Evolutionary conservation across 192 early-diverging fungal genomes (phyloP).

Genomic region (Gonapodya sp.): DNA sequence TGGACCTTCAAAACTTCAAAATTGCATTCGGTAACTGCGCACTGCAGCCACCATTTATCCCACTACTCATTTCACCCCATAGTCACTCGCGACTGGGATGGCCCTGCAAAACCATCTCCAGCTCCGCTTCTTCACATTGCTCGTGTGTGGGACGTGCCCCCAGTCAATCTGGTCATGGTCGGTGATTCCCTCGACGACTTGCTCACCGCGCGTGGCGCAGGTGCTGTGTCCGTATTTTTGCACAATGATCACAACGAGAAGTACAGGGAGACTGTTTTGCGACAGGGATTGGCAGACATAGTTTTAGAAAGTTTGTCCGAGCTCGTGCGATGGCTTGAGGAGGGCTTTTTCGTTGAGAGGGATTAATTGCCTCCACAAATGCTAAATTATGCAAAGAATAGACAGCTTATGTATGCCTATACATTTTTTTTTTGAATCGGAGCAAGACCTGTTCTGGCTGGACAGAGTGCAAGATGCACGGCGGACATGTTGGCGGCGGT

Average conservation of each 20-base stretch:
- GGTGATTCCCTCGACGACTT: slow-evolving; percentile 10
- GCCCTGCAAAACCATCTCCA: slow-evolving; percentile 7
- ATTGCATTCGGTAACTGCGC: no score
- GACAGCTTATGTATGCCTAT: no score
- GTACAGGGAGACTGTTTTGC: background rate
- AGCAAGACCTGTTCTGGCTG: no score
- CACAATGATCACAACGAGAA: background rate
- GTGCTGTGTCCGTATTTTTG: background rate
- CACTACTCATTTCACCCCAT: background rate
- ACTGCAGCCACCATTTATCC: background rate
- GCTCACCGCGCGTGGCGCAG: slow-evolving; percentile 3
- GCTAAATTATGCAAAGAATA: no score
- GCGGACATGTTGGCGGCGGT: no score
- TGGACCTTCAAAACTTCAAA: no score
- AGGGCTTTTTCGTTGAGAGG: background rate
- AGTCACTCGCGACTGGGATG: slow-evolving; percentile 6
- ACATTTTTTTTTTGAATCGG: no score
- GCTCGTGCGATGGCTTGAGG: background rate
- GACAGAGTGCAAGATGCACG: no score
- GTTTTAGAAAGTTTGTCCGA: background rate
- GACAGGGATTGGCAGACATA: background rate
- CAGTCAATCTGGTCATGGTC: slow-evolving; percentile 8
- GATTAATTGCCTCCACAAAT: no score
- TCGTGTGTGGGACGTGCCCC: background rate
- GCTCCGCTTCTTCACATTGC: background rate